Evolutionary conservation across 2,329 filamentous ascomycete genomes (phyloP), one percentile per base, ranked within the genome.

Genomic region (Thielaviopsis punctulata): DNA sequence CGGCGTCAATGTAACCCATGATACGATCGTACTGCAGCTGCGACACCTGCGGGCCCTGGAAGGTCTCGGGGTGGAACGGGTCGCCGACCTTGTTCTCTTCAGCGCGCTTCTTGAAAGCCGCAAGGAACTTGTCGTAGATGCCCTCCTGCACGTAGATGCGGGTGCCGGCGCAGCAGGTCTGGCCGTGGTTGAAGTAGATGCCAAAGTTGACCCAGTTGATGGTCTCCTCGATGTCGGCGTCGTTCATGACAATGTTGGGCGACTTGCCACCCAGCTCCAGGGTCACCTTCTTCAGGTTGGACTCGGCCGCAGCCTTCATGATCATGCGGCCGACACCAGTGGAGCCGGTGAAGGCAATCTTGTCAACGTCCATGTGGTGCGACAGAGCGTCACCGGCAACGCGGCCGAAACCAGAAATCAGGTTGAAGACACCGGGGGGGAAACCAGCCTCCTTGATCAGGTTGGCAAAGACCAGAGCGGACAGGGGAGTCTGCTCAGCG

Each of bases 331-430:
- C 86, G 0, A 84, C 86, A 2, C 70, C 71, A 1, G 80, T 83
- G 8, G 79, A 84, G 24, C 86, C 86, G 0, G 86, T 90, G 59
- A 92, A 92, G 1, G 80, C 80, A 48, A 90, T 70, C 60, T 83
- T 86, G 58, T 84, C 77, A 25, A 90, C 75, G 47, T 76, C 75
- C 55, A 78, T 70, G 64, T 90, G 85, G 30, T 73, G 68, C 1
- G 80, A 77, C 5, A 90, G 70, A 1, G 80, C 76, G 3, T 76
- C 73, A 15, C 85, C 84, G 0, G 82, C 77, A 43, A 77, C 76
- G 15, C 71, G 69, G 2, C 84, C 84, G 57, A 81, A 73, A 1
- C 84, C 85, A 48, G 83, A 84, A 23, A 88, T 60, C 52, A 88
- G 72, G 62, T 87, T 88, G 59, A 88, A 68, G 8, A 87, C 82